phyloP scores from a whole-genome alignment of 192 early-diverging fungal genomes.

The Lobosporangium transversale region DNA sequence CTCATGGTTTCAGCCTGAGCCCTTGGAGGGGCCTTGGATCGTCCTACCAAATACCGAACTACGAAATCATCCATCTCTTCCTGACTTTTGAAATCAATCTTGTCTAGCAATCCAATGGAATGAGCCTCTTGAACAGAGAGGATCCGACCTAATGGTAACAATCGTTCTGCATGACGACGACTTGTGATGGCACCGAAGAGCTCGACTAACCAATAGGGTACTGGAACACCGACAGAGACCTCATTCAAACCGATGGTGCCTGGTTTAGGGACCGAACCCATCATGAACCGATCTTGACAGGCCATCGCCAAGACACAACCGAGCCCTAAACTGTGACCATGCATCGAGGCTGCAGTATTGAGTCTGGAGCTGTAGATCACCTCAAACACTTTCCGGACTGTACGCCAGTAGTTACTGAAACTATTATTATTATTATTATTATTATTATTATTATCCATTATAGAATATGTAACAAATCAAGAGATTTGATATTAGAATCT shows the following conservation, averaged over 20 bases:
- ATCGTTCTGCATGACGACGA: conserved; percentile 42
- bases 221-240: conserved; percentile 45
- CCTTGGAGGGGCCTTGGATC: conserved; percentile 12
- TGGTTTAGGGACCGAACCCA: conserved; percentile 26
- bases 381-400: conserved; percentile 40
- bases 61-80: conserved; percentile 49
- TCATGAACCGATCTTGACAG: conserved; percentile 50
- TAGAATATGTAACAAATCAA: no score
- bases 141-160: conserved; percentile 40
- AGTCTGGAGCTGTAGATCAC: conserved; percentile 42
- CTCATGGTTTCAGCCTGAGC: conserved; percentile 47
- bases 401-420: conserved; percentile 39
- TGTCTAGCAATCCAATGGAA: conserved; percentile 27
- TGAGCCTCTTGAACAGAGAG: conserved; percentile 36
- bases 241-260: conserved; percentile 48
- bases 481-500: no score
- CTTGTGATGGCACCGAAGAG: conserved; percentile 37
- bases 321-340: conserved; percentile 45
- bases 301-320: conserved; percentile 51
- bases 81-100: conserved; percentile 32
- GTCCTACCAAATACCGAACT: conserved; percentile 26
- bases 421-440: conserved; percentile 5
- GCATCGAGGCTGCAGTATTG: conserved; percentile 49
- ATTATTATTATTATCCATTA: background rate
- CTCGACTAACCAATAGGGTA: conserved; percentile 40